A percentile compares a stretch with the other conserved stretches of the same genome.
Evolutionary conservation across 257 asterid genomes (phyloP).

Genomic region (Solanum chiquidenum): DNA sequence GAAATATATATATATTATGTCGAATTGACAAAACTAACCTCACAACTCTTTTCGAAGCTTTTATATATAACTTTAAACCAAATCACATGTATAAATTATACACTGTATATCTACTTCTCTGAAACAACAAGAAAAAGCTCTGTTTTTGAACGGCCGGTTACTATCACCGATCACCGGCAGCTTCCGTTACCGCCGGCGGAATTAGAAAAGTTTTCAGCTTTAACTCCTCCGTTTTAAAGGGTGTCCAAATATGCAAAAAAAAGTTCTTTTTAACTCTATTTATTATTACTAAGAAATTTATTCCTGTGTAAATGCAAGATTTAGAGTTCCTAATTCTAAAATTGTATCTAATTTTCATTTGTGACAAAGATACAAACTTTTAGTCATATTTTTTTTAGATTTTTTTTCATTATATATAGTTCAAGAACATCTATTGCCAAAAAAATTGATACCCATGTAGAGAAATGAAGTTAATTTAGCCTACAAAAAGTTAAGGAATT

Average conservation of each 20-base stretch:
- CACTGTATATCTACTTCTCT: not conserved
- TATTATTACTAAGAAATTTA: not conserved
- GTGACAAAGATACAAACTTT: not conserved
- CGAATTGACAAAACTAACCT: not conserved
- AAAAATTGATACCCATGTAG: not conserved
- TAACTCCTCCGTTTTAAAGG: not conserved
- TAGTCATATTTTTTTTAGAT: not conserved
- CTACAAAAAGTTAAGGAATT: not conserved
- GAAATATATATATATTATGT: too few species aligned
- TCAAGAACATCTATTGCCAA: not conserved
- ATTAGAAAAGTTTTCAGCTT: not conserved
- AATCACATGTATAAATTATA: not conserved
- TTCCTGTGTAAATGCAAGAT: not conserved
- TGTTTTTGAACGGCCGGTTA: not conserved
- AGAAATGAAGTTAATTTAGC: not conserved
- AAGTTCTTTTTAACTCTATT: not conserved
- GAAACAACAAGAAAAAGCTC: not conserved
- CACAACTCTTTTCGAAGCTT: not conserved
- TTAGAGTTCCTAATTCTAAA: not conserved
- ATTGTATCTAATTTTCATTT: not conserved
- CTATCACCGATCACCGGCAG: not conserved
- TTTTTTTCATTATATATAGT: not conserved
- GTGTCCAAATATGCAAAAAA: not conserved
- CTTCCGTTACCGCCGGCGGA: not conserved
- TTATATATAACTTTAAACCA: not conserved